A percentile compares a stretch with the other conserved stretches of the same genome.
Evolutionary conservation across 2,329 filamentous ascomycete species (phyloP).

Genomic region (Hymenoscyphus repandus): DNA sequence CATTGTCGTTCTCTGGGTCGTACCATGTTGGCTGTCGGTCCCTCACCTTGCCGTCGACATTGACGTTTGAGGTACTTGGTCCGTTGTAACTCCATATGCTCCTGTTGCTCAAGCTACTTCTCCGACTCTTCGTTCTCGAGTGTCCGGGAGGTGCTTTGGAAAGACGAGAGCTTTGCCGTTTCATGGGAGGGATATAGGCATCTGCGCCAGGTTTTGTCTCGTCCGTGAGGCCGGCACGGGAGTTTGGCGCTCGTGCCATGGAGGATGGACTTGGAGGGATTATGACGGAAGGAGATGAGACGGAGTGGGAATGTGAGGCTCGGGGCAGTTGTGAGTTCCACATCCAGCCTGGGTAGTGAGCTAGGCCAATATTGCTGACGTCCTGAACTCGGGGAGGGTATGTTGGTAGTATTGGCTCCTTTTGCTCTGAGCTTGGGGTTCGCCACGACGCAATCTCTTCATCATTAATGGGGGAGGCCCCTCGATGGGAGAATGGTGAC

Average conservation of each 20-base stretch:
- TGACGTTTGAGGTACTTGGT: conserved; percentile 7
- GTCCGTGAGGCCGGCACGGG: conserved; percentile 57
- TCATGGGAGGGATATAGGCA: conserved; percentile 50
- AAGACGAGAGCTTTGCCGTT: conserved; percentile 48
- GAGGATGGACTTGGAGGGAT: conserved; percentile 37
- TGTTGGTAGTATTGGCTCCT: conserved; percentile 10
- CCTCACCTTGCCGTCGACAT: conserved; percentile 14
- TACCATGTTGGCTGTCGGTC: conserved; percentile 9
- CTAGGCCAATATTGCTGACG: conserved; percentile 7
- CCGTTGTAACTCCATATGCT: conserved; percentile 25
- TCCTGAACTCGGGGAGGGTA: conserved; percentile 11
- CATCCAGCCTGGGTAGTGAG: conserved; percentile 22
- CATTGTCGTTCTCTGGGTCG: conserved; percentile 14
- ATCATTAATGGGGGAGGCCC: conserved; percentile 57
- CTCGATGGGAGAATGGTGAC: conserved; percentile 44
- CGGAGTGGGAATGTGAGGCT: conserved; percentile 10
- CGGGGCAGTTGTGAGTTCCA: conserved; percentile 22
- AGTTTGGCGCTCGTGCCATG: conserved; percentile 55
- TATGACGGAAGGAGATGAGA: conserved; percentile 26
- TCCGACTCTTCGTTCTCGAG: conserved; percentile 26
- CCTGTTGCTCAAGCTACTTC: conserved; percentile 27
- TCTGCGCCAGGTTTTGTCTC: conserved; percentile 55
- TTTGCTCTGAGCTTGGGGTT: conserved; percentile 18
- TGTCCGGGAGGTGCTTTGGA: conserved; percentile 38
- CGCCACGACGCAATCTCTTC: conserved; percentile 61